A percentile compares a stretch with the other conserved stretches of the same genome.
phyloP scores from a whole-genome alignment of 2,329 filamentous ascomycete genomes.

The Bipolaris bicolor region DNA sequence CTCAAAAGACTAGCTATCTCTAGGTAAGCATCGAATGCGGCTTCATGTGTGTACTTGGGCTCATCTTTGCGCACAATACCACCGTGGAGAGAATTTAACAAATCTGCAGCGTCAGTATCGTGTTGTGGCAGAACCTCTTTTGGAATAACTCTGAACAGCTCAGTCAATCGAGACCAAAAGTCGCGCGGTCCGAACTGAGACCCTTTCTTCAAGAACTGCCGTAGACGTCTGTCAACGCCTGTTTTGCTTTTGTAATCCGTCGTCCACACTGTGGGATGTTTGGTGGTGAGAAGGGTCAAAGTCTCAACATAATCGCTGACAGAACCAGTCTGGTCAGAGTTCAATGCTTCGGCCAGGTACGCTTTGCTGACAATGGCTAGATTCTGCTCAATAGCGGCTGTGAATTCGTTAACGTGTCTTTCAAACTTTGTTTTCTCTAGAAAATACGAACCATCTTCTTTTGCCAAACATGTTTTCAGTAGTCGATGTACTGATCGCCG shows the following conservation, averaged over 20 bases:
- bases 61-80: conserved; percentile 80
- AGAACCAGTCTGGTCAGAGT: conserved; percentile 74
- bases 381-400: conserved; percentile 43
- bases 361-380: conserved; percentile 66
- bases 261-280: conserved; percentile 76
- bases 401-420: neutral
- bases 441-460: conserved; percentile 49
- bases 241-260: conserved; percentile 65
- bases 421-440: neutral
- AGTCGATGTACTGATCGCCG: conserved; percentile 64
- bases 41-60: conserved; percentile 67
- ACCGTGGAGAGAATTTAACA: conserved; percentile 71
- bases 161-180: conserved; percentile 75
- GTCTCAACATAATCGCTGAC: conserved; percentile 72
- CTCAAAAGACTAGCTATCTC: conserved; percentile 61
- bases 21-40: conserved; percentile 79
- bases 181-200: conserved; percentile 75
- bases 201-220: conserved; percentile 78
- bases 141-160: conserved; percentile 66
- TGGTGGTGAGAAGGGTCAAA: conserved; percentile 68
- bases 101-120: conserved; percentile 61
- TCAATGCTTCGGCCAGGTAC: conserved; percentile 77
- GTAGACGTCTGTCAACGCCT: conserved; percentile 63
- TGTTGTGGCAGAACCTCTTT: conserved; percentile 60
- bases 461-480: conserved; percentile 58